phyloP scores from a whole-genome alignment of 2,329 filamentous ascomycete species.

The Colletotrichum shisoi region DNA sequence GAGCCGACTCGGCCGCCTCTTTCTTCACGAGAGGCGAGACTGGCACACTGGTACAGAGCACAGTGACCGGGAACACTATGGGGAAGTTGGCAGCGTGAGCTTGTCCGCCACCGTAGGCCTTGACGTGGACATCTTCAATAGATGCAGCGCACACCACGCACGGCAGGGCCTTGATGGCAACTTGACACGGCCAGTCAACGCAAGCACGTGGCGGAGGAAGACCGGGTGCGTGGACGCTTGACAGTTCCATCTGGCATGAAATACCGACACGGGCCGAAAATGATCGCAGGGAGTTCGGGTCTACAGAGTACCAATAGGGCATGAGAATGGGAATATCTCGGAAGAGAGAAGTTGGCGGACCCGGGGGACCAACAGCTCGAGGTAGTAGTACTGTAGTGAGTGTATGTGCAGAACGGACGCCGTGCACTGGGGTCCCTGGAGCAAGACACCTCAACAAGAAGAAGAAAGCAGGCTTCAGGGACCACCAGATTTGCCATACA shows the following conservation, averaged over 20 bases:
- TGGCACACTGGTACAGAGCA: not conserved
- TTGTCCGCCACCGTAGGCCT: conserved; percentile 13
- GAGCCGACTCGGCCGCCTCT: conserved; percentile 13
- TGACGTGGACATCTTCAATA: not conserved
- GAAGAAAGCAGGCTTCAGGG: not conserved
- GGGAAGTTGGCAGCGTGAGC: conserved; percentile 19
- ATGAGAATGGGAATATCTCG: conserved; percentile 27
- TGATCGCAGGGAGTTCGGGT: not conserved
- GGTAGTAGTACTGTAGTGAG: no score
- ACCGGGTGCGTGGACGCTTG: not conserved
- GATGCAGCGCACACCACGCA: not conserved
- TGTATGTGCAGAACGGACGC: not conserved
- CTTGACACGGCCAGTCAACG: conserved; percentile 5
- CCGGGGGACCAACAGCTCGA: not conserved
- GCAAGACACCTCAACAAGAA: not conserved
- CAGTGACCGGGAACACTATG: conserved; percentile 2
- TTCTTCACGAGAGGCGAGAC: conserved; percentile 7
- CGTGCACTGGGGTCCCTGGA: not conserved
- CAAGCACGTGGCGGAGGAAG: conserved; percentile 12
- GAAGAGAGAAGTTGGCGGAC: conserved; percentile 1
- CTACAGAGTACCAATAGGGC: not conserved
- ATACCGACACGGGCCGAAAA: conserved; percentile 13
- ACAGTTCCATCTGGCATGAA: not conserved
- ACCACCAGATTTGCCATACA: no score
- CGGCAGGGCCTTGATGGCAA: not conserved